Evolutionary conservation across 441 rosid species (phyloP).

Genomic region (Arabidopsis hybrid): DNA sequence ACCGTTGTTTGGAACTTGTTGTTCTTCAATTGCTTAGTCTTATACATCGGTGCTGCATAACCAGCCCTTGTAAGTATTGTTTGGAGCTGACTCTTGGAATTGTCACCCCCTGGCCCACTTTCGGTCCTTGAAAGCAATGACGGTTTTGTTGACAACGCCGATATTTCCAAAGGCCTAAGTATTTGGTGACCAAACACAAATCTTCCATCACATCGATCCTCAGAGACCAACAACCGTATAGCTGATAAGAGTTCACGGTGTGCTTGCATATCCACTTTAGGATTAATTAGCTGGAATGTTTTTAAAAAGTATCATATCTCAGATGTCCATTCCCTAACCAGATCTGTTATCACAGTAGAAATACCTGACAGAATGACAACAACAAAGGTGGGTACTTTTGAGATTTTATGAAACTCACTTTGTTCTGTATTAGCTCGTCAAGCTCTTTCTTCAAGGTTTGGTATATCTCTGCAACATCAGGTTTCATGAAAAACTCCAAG

Average conservation of each 20-base stretch:
- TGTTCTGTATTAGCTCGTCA: constrained; percentile 78
- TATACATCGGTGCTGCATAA: constrained; percentile 70
- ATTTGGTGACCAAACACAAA: constrained; percentile 80
- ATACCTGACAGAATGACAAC: constrained; percentile 18
- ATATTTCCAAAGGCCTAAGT: constrained; percentile 46
- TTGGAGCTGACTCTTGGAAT: constrained; percentile 91
- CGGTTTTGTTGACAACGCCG: constrained; percentile 48
- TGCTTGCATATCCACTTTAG: constrained; percentile 62
- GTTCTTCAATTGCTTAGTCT: constrained; percentile 77
- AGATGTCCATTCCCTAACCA: constrained; percentile 13
- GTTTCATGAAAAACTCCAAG: constrained; percentile 87
- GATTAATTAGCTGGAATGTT: constrained; percentile 70
- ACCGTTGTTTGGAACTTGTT: constrained; percentile 74
- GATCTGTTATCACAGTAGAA: constrained; percentile 11
- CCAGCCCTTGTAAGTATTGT: constrained; percentile 90
- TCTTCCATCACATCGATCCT: constrained; percentile 74
- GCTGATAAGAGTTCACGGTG: constrained; percentile 74
- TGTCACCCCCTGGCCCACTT: constrained; percentile 95
- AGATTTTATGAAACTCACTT: constrained; percentile 60
- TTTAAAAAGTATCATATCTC: constrained; percentile 14
- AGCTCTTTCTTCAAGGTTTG: constrained; percentile 77
- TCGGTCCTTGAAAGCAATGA: constrained; percentile 58
- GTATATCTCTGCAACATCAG: constrained; percentile 71
- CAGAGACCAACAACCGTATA: constrained; percentile 62
- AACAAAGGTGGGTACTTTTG: constrained; percentile 32